phyloP scores from a whole-genome alignment of 108 stramenopile genomes.

The Aurantiochytrium sp. region DNA sequence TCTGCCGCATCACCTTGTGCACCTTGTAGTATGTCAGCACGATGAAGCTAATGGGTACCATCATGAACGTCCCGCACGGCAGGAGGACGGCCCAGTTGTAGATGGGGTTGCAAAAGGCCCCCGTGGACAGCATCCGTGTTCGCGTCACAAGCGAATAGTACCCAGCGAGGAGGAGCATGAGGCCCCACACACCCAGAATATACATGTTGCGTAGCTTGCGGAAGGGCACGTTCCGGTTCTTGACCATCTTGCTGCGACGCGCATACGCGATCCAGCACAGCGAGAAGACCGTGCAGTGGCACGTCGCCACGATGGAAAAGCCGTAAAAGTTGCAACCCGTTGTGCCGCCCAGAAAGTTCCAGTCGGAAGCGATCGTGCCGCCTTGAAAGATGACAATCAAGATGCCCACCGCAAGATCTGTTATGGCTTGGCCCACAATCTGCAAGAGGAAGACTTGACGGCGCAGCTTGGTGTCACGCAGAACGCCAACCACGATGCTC shows the following conservation, averaged over 20 bases:
- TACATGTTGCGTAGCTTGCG: not conserved
- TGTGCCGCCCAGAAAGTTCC: not conserved
- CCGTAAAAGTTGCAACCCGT: not conserved
- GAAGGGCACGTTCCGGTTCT: not conserved
- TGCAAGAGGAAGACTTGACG: not conserved
- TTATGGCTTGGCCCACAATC: conserved; percentile 1
- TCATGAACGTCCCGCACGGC: not conserved
- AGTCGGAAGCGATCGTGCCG: not conserved
- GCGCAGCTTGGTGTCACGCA: not conserved
- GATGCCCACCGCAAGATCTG: not conserved
- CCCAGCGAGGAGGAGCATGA: not conserved
- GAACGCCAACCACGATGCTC: conserved; percentile 13
- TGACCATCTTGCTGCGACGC: not conserved
- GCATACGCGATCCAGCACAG: conserved; percentile 11
- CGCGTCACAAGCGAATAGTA: not conserved
- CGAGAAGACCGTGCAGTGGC: conserved; percentile 15
- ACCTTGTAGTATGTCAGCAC: not conserved
- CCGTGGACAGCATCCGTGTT: not conserved
- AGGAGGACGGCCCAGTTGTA: conserved; percentile 13
- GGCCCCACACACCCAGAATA: not conserved
- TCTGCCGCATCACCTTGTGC: not conserved
- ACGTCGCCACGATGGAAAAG: not conserved
- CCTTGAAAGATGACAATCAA: not conserved
- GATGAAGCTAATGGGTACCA: not conserved
- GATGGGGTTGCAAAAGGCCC: conserved; percentile 20